Evolutionary conservation across 352 stramenopile genomes (phyloP).

Genomic region (Globisporangium camurandrum): DNA sequence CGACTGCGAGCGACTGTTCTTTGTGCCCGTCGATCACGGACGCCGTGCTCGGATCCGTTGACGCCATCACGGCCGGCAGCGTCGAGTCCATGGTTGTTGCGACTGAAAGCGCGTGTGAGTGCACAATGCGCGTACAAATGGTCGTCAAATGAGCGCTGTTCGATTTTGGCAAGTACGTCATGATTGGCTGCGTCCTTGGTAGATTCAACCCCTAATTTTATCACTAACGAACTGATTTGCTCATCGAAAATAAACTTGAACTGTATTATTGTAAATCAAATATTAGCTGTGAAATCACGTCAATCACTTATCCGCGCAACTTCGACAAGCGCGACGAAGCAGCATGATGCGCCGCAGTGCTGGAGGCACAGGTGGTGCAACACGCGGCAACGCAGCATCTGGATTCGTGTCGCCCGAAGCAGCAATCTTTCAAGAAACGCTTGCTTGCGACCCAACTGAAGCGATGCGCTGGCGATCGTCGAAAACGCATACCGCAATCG

Average conservation of each 20-base stretch:
- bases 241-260: no score
- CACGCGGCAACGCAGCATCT: background rate
- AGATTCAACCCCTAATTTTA: no score
- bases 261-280: no score
- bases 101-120: no score
- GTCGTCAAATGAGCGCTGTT: no score
- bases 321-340: background rate
- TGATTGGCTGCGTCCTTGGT: no score
- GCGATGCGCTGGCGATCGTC: constrained; percentile 12
- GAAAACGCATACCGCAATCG: constrained; percentile 6
- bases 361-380: background rate
- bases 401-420: constrained; percentile 8
- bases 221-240: no score
- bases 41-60: background rate
- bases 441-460: constrained; percentile 1
- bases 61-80: constrained; percentile 9
- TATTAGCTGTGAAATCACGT: no score
- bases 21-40: background rate
- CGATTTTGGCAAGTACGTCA: no score
- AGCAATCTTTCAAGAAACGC: background rate
- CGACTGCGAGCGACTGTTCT: constrained; percentile 33
- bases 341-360: background rate
- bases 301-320: background rate
- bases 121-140: no score
- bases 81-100: constrained; percentile 12